phyloP scores from a whole-genome alignment of 73 alveolate species.

The Loxodes magnus region DNA sequence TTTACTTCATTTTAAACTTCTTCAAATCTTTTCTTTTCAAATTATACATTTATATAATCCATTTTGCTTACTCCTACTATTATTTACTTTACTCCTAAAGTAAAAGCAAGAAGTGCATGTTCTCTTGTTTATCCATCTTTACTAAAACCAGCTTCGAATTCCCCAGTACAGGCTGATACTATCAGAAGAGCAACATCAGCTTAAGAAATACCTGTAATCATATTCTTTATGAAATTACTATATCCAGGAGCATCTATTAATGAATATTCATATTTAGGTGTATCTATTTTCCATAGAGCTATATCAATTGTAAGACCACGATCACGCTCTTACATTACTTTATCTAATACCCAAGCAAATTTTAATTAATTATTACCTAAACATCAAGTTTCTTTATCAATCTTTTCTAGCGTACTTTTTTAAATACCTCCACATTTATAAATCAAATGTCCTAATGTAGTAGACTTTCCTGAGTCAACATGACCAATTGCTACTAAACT shows the following conservation, averaged over 20 bases:
- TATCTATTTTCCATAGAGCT: slow-evolving; percentile 23
- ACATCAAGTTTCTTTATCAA: slow-evolving; percentile 28
- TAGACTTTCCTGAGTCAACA: slow-evolving; percentile 41
- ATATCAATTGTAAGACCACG: slow-evolving; percentile 51
- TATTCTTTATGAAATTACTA: slow-evolving; percentile 29
- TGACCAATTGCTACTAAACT: slow-evolving; percentile 39
- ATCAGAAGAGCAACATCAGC: slow-evolving; percentile 47
- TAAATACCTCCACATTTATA: slow-evolving; percentile 25
- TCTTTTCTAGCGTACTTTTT: slow-evolving; percentile 20
- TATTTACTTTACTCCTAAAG: slow-evolving; percentile 61
- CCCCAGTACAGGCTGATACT: slow-evolving; percentile 43
- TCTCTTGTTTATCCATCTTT: slow-evolving; percentile 43
- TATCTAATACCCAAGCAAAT: slow-evolving; percentile 50
- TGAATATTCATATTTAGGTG: slow-evolving; percentile 24
- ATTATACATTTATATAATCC: slow-evolving; percentile 28
- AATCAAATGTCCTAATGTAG: slow-evolving; percentile 40
- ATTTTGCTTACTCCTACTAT: slow-evolving; percentile 55
- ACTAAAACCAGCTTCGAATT: slow-evolving; percentile 49
- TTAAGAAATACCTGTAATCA: slow-evolving; percentile 31
- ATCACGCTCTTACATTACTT: slow-evolving; percentile 38
- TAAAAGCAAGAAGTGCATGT: slow-evolving; percentile 43
- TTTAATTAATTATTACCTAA: slow-evolving; percentile 15
- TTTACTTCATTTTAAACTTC: slow-evolving; percentile 39
- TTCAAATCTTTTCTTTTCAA: too few species aligned
- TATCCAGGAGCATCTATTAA: slow-evolving; percentile 64